These are phyloP conservation scores for Saturnispora saitoi DNA, from an alignment of 805 yeast genomes.

Conservation along the genomic window DNA sequence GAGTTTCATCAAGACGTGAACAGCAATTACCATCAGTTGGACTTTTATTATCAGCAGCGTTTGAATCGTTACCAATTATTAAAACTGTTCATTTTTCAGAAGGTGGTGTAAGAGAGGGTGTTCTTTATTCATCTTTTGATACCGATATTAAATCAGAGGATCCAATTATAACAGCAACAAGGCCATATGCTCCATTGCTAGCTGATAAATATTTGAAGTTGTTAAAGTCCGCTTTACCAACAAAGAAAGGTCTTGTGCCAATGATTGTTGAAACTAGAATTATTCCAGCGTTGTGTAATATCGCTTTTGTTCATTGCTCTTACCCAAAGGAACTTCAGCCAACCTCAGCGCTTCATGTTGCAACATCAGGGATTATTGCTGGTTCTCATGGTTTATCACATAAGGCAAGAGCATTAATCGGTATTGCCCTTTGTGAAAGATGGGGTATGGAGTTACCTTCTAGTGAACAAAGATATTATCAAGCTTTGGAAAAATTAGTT, in stretches of 20 bases:
- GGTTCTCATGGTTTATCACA: slow-evolving; percentile 73
- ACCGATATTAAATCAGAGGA: slow-evolving; percentile 52
- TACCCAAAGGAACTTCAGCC: slow-evolving; percentile 73
- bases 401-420: slow-evolving; percentile 59
- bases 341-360: slow-evolving; percentile 62
- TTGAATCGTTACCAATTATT: slow-evolving; percentile 51
- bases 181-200: slow-evolving; percentile 63
- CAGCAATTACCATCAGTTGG: slow-evolving; percentile 66
- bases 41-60: slow-evolving; percentile 50
- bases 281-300: slow-evolving; percentile 62
- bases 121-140: slow-evolving; percentile 54
- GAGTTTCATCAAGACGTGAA: slow-evolving; percentile 58
- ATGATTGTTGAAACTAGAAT: slow-evolving; percentile 48
- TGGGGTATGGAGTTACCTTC: slow-evolving; percentile 77
- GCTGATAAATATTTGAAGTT: slow-evolving; percentile 48
- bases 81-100: slow-evolving; percentile 61
- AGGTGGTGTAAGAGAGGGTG: slow-evolving; percentile 76
- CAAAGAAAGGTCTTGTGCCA: slow-evolving; percentile 39
- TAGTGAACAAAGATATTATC: slow-evolving; percentile 38
- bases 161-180: slow-evolving; percentile 60
- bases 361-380: slow-evolving; percentile 65
- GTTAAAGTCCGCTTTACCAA: slow-evolving; percentile 50
- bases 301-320: slow-evolving; percentile 69
- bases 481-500: slow-evolving; percentile 40
- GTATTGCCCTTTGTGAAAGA: slow-evolving; percentile 66